Evolutionary conservation across 306 rosid species (phyloP).

Genomic region (Pterocarpus macrocarpus): DNA sequence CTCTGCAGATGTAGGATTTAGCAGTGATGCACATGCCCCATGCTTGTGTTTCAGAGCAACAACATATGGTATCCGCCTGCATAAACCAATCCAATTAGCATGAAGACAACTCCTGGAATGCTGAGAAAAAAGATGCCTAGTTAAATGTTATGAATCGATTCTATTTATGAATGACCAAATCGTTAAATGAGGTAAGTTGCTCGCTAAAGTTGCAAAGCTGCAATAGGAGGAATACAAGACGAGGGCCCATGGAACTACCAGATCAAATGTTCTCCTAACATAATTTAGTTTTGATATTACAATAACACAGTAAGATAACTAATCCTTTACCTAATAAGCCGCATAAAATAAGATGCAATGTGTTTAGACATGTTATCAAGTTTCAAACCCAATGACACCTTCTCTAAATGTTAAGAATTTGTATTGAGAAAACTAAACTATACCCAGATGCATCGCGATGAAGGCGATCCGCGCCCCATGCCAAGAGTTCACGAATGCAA

Average conservation of each 20-base stretch:
- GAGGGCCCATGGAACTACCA: slow-evolving; percentile 11
- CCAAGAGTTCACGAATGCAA: slow-evolving; percentile 84
- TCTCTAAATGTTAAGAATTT: not conserved
- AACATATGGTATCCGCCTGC: slow-evolving; percentile 87
- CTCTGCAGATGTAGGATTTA: slow-evolving; percentile 94
- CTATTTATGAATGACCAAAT: not conserved
- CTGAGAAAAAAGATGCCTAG: slow-evolving; percentile 33
- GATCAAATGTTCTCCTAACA: slow-evolving; percentile 28
- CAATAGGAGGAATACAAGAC: slow-evolving; percentile 18
- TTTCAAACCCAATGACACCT: not conserved
- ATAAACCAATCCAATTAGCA: slow-evolving; percentile 31
- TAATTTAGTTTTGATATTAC: not conserved
- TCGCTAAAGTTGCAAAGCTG: slow-evolving; percentile 7
- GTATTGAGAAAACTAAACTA: not conserved
- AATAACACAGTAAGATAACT: slow-evolving; percentile 6
- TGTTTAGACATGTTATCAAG: not conserved
- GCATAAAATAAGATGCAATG: not conserved
- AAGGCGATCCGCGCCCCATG: slow-evolving; percentile 94
- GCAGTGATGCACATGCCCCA: slow-evolving; percentile 79
- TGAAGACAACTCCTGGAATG: slow-evolving; percentile 26
- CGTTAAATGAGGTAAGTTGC: slow-evolving; percentile 13
- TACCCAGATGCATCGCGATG: slow-evolving; percentile 91
- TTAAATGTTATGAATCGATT: slow-evolving; percentile 36
- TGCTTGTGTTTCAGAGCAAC: slow-evolving; percentile 88
- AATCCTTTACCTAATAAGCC: not conserved